Evolutionary conservation across 2,329 filamentous ascomycete species (phyloP), one percentile per base, ranked within the genome.

Genomic region (Ophiosphaerella herpotricha): DNA sequence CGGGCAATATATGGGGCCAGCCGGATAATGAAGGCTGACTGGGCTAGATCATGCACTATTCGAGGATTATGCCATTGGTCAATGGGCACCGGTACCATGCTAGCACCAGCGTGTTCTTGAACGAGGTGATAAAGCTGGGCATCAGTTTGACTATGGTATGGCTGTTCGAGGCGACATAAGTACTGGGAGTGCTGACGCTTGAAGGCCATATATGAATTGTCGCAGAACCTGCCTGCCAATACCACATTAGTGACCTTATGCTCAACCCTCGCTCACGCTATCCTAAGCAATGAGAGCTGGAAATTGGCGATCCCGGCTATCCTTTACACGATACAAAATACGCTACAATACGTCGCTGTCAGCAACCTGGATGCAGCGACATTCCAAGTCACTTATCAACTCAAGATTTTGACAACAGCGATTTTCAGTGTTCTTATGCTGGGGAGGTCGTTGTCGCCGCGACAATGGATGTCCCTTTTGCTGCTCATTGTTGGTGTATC

Each of bases 251-350:
- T 90, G 0, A 85, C 90, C 1, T 80, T 97, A 14, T 90, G 95
- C 67, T 83, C 86, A 64, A 87, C 91, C 66, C 84, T 97, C 21
- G 89, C 87, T 66, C 86, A 84, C 62, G 85, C 86, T 26, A 88
- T 97, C 13, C 96, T 97, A 69, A 87, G 88, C 0, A 87, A 88
- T 8, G 94, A 97, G 69, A 91, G 91, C 60, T 97, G 93, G 93
- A 96, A 96, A 74, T 77, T 99, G 57, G 91, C 90, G 7, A 86
- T 97, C 36, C 94, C 93, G 0, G 94, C 93, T 4, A 82, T 85
- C 4, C 80, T 97, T 1, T 97, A 96, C 70, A 96, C 93, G 0
- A 72, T 97, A 24, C 91, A 97, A 66, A 97, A 97, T 68, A 89
- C 89, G n/a, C 77, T 97, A 46, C 91, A 97, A 72, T 99, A 97